Conservation (phyloP, 306 rosid species). For the Vigna hirtella region DNA sequence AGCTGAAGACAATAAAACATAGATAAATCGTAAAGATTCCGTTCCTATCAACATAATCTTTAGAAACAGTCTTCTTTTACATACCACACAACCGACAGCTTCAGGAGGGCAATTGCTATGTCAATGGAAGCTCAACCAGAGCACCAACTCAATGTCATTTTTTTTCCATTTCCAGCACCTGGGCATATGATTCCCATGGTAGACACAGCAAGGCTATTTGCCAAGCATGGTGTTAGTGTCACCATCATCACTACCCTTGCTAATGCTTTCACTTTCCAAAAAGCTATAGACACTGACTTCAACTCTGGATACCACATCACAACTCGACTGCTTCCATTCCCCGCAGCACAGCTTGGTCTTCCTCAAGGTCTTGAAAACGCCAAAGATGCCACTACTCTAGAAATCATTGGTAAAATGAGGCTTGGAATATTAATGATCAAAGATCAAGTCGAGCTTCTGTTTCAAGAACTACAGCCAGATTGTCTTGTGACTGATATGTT, state of each 20-base stretch:
- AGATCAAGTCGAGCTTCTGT: conserved; percentile 30
- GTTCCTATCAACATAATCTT: no score
- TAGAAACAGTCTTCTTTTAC: no score
- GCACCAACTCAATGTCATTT: conserved; percentile 8
- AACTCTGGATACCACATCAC: conserved; percentile 31
- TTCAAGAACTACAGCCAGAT: conserved; percentile 41
- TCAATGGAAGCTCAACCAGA: conserved; percentile 1
- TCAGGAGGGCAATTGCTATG: background rate
- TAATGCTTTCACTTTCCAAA: conserved; percentile 39
- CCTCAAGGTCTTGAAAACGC: conserved; percentile 41
- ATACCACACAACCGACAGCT: no score
- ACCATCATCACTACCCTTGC: conserved; percentile 42
- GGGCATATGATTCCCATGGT: conserved; percentile 48
- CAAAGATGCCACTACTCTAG: conserved; percentile 17
- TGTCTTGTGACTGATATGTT: conserved; percentile 28
- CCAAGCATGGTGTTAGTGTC: conserved; percentile 41
- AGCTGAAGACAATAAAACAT: no score
- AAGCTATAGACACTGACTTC: conserved; percentile 40
- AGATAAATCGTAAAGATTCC: no score
- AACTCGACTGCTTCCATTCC: conserved; percentile 36
- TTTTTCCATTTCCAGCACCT: conserved; percentile 43
- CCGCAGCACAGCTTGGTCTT: conserved; percentile 38
- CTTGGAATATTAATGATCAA: conserved; percentile 6
- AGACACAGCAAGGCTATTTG: conserved; percentile 47
- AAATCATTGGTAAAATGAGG: background rate